These are phyloP conservation scores for Massarina eburnea DNA, from an alignment of 2,329 filamentous ascomycete species.

Conservation along the genomic window DNA sequence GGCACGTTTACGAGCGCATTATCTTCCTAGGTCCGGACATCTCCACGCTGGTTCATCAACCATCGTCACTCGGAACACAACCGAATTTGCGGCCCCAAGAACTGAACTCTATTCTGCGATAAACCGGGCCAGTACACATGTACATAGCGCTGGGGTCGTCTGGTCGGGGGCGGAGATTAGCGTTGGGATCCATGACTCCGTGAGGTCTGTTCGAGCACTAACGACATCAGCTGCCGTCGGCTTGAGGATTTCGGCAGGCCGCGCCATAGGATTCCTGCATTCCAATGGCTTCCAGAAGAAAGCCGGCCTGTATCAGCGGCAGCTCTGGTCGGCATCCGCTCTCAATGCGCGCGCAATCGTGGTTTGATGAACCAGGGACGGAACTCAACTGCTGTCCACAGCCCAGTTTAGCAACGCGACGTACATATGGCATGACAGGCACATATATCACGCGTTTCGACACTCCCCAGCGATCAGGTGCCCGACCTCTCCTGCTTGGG, in stretches of 20 bases:
- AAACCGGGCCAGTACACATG: neutral
- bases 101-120: neutral
- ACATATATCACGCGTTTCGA: neutral
- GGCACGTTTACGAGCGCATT: neutral
- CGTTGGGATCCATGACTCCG: neutral
- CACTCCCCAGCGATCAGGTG: slow-evolving; percentile 24
- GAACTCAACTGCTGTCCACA: neutral
- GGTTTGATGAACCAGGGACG: neutral
- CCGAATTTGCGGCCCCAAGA: neutral
- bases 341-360: neutral
- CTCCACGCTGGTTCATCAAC: neutral
- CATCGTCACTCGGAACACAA: neutral
- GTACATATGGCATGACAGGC: slow-evolving; percentile 2
- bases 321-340: neutral
- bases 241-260: slow-evolving; percentile 1
- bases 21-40: neutral
- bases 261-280: neutral
- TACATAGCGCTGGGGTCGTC: neutral
- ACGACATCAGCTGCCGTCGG: slow-evolving; percentile 14
- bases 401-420: neutral
- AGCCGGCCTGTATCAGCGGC: neutral
- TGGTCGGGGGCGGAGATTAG: slow-evolving; percentile 15
- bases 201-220: neutral
- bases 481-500: slow-evolving; percentile 14
- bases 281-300: slow-evolving; percentile 2